A percentile compares a stretch with the other conserved stretches of the same genome.
phyloP scores from a whole-genome alignment of 768 basidiomycete species.

The Russula earlei region DNA sequence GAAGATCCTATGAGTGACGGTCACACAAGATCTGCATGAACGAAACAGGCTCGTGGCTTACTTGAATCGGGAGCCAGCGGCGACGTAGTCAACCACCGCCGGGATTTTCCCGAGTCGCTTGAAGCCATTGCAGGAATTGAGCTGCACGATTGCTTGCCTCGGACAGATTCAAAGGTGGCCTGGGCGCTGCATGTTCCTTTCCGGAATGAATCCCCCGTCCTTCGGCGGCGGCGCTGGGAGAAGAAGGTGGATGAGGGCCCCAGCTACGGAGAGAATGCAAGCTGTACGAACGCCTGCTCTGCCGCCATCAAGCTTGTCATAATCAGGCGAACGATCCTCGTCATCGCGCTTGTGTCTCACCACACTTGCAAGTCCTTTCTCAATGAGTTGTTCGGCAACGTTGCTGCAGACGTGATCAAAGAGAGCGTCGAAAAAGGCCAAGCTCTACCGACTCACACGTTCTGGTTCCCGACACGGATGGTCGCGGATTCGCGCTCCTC shows the following conservation, averaged over 20 bases:
- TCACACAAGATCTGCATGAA: neutral
- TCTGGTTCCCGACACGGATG: conserved; percentile 73
- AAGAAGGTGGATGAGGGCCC: conserved; percentile 8
- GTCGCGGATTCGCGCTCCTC: conserved; percentile 92
- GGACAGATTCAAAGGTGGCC: conserved; percentile 81
- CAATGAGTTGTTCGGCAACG: conserved; percentile 85
- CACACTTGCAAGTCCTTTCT: conserved; percentile 83
- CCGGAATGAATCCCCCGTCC: conserved; percentile 82
- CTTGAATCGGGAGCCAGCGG: conserved; percentile 95
- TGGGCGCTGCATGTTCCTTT: conserved; percentile 75
- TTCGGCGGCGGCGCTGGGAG: conserved; percentile 65
- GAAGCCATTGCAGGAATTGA: conserved; percentile 83
- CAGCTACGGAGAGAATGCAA: neutral
- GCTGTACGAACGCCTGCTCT: conserved; percentile 67
- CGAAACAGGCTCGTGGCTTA: conserved; percentile 26
- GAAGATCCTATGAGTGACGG: conserved; percentile 44
- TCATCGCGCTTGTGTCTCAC: conserved; percentile 92
- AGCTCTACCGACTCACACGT: conserved; percentile 43
- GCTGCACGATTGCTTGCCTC: conserved; percentile 74
- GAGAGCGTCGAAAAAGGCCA: neutral
- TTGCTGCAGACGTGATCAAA: conserved; percentile 47
- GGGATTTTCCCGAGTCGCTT: conserved; percentile 79
- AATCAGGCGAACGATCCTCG: conserved; percentile 91
- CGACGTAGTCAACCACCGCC: conserved; percentile 88
- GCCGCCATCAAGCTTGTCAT: conserved; percentile 94